Conservation (phyloP, 306 rosid species). For the Pterocarpus macrocarpus region DNA sequence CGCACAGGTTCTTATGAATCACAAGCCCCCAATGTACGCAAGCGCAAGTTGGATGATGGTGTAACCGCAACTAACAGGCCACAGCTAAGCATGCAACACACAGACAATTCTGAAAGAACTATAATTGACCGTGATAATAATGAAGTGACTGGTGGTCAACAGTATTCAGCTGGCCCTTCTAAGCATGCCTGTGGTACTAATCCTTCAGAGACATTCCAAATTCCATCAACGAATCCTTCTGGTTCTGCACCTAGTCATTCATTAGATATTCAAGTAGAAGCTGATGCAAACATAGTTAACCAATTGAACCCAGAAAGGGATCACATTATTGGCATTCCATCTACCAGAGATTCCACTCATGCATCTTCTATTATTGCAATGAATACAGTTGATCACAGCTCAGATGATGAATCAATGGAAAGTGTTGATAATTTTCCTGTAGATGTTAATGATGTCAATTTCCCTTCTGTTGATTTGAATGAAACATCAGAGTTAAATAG, state of each 20-base stretch:
- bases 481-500: constrained; percentile 91
- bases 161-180: constrained; percentile 81
- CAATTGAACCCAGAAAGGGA: constrained; percentile 68
- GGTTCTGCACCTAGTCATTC: constrained; percentile 84
- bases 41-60: constrained; percentile 82
- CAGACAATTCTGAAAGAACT: constrained; percentile 87
- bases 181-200: constrained; percentile 75
- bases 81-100: constrained; percentile 61
- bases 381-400: constrained; percentile 74
- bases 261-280: constrained; percentile 63
- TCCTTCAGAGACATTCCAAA: constrained; percentile 65
- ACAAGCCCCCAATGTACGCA: constrained; percentile 80
- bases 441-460: constrained; percentile 73
- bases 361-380: constrained; percentile 97
- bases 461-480: constrained; percentile 85
- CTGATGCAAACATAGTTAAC: constrained; percentile 47
- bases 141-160: constrained; percentile 73
- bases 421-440: constrained; percentile 93
- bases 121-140: constrained; percentile 76
- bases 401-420: constrained; percentile 93
- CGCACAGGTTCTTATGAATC: constrained; percentile 87
- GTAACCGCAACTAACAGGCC: constrained; percentile 46
- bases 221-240: constrained; percentile 62
- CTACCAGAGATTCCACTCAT: constrained; percentile 82
- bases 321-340: constrained; percentile 60